phyloP scores from a whole-genome alignment of 306 rosid genomes.

The Inga laurina region DNA sequence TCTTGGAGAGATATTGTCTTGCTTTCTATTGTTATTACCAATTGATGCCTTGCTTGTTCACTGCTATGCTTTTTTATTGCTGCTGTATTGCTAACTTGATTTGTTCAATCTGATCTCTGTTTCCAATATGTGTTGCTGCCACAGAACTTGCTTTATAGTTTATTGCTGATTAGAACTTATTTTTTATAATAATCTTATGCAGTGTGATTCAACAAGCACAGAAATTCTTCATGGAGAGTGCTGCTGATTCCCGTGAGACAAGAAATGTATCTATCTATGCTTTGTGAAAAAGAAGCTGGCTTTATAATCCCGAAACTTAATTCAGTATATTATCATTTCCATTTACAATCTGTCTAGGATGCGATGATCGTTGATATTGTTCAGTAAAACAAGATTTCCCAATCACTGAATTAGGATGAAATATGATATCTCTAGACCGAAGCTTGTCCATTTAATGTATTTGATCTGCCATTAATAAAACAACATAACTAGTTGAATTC shows the following conservation, averaged over 20 bases:
- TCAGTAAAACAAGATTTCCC: slow-evolving; percentile 21
- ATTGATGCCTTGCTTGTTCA: slow-evolving; percentile 8
- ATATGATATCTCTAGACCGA: neutral
- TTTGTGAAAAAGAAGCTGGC: neutral
- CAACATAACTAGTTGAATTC: neutral
- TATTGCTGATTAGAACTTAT: neutral
- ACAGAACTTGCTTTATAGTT: neutral
- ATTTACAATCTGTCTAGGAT: neutral
- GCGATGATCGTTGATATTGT: slow-evolving; percentile 13
- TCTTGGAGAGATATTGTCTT: neutral
- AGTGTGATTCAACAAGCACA: slow-evolving; percentile 90
- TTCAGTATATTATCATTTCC: slow-evolving; percentile 15
- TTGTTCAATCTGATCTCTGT: slow-evolving; percentile 30
- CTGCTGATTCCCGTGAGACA: slow-evolving; percentile 59
- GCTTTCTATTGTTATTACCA: slow-evolving; percentile 14
- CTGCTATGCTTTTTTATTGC: slow-evolving; percentile 14
- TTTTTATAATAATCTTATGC: slow-evolving; percentile 5
- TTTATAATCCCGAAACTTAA: slow-evolving; percentile 18
- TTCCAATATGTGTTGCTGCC: neutral
- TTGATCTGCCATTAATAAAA: neutral
- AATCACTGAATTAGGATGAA: neutral
- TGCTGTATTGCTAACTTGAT: slow-evolving; percentile 13
- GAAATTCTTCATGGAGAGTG: slow-evolving; percentile 56
- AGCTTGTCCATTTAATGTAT: neutral
- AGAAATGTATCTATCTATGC: slow-evolving; percentile 66